Conservation (phyloP, 1,284 basidiomycete genomes). For the Marasmius tenuissimus region DNA sequence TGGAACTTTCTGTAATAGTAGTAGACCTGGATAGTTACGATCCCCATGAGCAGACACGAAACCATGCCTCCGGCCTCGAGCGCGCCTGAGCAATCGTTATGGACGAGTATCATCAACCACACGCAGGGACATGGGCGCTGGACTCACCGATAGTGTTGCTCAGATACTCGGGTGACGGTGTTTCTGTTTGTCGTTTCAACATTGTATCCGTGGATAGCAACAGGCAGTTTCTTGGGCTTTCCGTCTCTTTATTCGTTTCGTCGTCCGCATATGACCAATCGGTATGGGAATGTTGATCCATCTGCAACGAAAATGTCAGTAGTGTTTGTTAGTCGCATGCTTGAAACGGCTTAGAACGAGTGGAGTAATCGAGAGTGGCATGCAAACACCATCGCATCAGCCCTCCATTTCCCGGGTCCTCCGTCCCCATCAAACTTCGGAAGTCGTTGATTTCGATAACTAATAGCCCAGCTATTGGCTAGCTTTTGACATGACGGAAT, state of each 20-base stretch:
- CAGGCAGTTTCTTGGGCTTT: not conserved
- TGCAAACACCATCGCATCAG: too few relatives aligned
- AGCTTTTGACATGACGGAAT: too few relatives aligned
- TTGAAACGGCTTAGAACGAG: too few relatives aligned
- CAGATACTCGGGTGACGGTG: not conserved
- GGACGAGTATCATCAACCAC: not conserved
- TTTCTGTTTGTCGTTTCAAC: not conserved
- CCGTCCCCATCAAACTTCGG: too few relatives aligned
- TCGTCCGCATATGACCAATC: not conserved
- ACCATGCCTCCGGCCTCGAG: conserved; percentile 7
- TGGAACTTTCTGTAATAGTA: conserved; percentile 6
- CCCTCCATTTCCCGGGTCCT: too few relatives aligned
- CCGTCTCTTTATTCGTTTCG: not conserved
- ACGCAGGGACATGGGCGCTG: not conserved
- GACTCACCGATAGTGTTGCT: not conserved
- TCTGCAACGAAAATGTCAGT: too few relatives aligned
- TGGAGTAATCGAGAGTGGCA: too few relatives aligned
- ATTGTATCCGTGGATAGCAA: not conserved
- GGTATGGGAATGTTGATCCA: too few relatives aligned
- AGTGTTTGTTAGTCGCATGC: too few relatives aligned
- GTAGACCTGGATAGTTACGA: conserved; percentile 9
- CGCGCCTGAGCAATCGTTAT: not conserved
- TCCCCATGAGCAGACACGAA: conserved; percentile 4
- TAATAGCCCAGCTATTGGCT: too few relatives aligned
- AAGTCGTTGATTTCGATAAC: too few relatives aligned